A percentile compares a stretch with the other conserved stretches of the same genome.
These are phyloP conservation scores for Ceratobasidium sp. DNA, from an alignment of 1,284 basidiomycete genomes.

Conservation along the genomic window DNA sequence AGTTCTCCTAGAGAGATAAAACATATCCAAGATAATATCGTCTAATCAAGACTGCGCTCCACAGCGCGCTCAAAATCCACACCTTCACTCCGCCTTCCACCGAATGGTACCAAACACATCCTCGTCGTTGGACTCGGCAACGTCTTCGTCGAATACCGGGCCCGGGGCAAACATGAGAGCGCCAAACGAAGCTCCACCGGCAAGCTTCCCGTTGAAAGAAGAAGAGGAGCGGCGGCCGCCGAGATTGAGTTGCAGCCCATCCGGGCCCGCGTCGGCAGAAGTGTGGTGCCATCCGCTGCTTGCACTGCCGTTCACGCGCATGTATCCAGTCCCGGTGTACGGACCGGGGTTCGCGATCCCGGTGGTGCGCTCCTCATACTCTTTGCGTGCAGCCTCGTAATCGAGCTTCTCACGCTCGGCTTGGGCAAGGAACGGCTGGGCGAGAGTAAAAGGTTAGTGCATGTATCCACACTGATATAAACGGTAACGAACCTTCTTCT, in stretches of 20 bases:
- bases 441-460: slow-evolving; percentile 18
- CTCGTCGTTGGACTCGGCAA: not conserved
- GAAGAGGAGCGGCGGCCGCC: slow-evolving; percentile 30
- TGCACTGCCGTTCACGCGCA: slow-evolving; percentile 5
- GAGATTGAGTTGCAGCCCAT: not conserved
- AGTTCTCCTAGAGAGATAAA: slow-evolving; percentile 18
- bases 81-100: slow-evolving; percentile 21
- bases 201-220: slow-evolving; percentile 16
- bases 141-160: slow-evolving; percentile 26
- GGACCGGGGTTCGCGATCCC: slow-evolving; percentile 51
- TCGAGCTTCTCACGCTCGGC: slow-evolving; percentile 93
- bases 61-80: not conserved
- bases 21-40: not conserved
- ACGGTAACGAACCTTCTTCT: slow-evolving; percentile 76
- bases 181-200: slow-evolving; percentile 37
- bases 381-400: slow-evolving; percentile 81
- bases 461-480: slow-evolving; percentile 42
- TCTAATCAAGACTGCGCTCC: slow-evolving; percentile 10
- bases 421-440: slow-evolving; percentile 86
- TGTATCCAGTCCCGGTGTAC: slow-evolving; percentile 33
- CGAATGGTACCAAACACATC: slow-evolving; percentile 1
- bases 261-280: slow-evolving; percentile 7
- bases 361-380: slow-evolving; percentile 83
- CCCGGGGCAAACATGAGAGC: slow-evolving; percentile 4
- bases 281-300: slow-evolving; percentile 28